Percentiles rank a stretch among this genome's conserved stretches.
These are phyloP conservation scores for Pisolithus sp. DNA, from an alignment of 768 basidiomycete species.

Conservation along the genomic window DNA sequence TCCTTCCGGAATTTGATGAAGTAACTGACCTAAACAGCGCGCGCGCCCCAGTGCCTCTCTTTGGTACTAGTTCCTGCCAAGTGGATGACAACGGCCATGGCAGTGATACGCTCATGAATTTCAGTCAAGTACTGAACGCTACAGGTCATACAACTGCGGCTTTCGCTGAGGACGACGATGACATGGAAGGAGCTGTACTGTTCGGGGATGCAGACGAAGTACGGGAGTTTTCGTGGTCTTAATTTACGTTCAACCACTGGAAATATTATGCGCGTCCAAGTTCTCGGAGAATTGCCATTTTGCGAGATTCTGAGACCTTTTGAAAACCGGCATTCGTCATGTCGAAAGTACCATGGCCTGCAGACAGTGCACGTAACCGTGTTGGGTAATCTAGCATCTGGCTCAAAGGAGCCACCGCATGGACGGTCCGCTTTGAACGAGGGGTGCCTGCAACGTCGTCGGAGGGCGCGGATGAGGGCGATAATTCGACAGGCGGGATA, in stretches of 20 bases:
- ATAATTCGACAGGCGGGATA: slow-evolving; percentile 67
- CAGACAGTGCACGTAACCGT: slow-evolving; percentile 71
- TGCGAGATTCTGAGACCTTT: slow-evolving; percentile 54
- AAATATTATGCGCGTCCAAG: slow-evolving; percentile 58
- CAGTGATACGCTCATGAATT: slow-evolving; percentile 58
- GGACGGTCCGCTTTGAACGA: slow-evolving; percentile 55
- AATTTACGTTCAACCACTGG: slow-evolving; percentile 2
- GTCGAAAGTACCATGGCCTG: slow-evolving; percentile 77
- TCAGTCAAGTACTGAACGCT: slow-evolving; percentile 65
- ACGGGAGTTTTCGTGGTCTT: slow-evolving; percentile 43
- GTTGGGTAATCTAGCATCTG: slow-evolving; percentile 77
- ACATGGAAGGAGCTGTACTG: slow-evolving; percentile 64
- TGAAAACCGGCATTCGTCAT: slow-evolving; percentile 75
- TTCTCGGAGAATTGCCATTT: slow-evolving; percentile 68
- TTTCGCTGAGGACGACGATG: slow-evolving; percentile 67
- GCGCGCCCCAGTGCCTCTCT: slow-evolving; percentile 38
- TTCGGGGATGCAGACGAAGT: slow-evolving; percentile 82
- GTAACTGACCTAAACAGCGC: slow-evolving; percentile 27
- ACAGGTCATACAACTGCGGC: slow-evolving; percentile 52
- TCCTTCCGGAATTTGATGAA: slow-evolving; percentile 59
- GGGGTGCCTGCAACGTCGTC: slow-evolving; percentile 26
- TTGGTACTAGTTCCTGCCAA: slow-evolving; percentile 27
- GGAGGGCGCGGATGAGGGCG: slow-evolving; percentile 52
- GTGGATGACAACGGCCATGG: slow-evolving; percentile 30
- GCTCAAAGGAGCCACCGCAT: slow-evolving; percentile 72